Evolutionary conservation across 2,329 filamentous ascomycete genomes (phyloP).

Genomic region (Monilinia fructigena): DNA sequence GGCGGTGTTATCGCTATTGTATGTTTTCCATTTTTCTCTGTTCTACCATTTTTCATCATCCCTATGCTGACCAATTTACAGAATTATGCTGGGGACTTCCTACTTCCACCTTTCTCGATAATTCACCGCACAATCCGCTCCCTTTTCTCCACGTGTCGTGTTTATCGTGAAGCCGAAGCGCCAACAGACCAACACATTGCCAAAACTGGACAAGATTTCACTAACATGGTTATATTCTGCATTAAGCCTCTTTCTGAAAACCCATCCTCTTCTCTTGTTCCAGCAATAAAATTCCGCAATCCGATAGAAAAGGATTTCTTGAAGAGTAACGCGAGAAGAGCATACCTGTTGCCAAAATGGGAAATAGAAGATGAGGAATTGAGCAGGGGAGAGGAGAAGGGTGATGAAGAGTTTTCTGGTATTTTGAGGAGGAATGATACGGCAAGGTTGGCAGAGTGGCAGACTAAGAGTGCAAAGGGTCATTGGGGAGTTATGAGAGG

Average conservation of each 20-base stretch:
- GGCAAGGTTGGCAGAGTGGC: constrained; percentile 65
- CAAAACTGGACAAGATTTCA: constrained; percentile 65
- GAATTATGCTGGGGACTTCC: constrained; percentile 94
- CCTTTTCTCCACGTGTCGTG: constrained; percentile 85
- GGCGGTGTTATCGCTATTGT: constrained; percentile 87
- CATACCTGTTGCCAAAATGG: constrained; percentile 69
- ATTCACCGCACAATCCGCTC: constrained; percentile 78
- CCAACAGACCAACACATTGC: constrained; percentile 50
- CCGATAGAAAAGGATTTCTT: constrained; percentile 67
- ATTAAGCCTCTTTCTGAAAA: constrained; percentile 30
- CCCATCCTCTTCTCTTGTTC: constrained; percentile 19
- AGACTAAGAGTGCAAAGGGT: constrained; percentile 71
- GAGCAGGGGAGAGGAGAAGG: constrained; percentile 39
- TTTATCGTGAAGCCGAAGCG: constrained; percentile 76
- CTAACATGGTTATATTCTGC: constrained; percentile 97
- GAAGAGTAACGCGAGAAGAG: constrained; percentile 65
- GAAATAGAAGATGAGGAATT: constrained; percentile 53
- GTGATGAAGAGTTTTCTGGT: constrained; percentile 41
- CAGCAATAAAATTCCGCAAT: constrained; percentile 62
- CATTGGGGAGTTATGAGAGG: constrained; percentile 93
- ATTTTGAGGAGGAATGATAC: constrained; percentile 65
- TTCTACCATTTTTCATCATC: not conserved
- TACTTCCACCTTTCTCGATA: constrained; percentile 70
- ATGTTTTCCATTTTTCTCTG: constrained; percentile 40
- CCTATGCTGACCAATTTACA: constrained; percentile 40